phyloP scores from a whole-genome alignment of 2,329 filamentous ascomycete genomes.

The Xenoacremonium recifei region DNA sequence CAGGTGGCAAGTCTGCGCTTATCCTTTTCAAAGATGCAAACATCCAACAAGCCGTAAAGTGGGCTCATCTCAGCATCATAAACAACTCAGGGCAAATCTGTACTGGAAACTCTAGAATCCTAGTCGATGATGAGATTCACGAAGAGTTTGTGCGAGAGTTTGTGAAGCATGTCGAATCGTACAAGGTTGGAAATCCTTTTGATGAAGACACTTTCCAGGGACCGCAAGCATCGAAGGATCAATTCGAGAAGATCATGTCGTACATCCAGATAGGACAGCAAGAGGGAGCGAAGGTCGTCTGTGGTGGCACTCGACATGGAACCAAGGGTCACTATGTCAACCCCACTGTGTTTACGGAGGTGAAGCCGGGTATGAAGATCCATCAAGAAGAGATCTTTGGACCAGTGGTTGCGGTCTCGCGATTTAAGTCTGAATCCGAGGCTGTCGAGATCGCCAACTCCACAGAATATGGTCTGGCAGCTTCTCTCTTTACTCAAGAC shows the following conservation, averaged over 20 bases:
- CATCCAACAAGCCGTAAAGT: not conserved
- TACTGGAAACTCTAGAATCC: constrained; percentile 52
- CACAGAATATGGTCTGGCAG: constrained; percentile 50
- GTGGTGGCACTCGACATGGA: constrained; percentile 17
- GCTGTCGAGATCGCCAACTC: constrained; percentile 25
- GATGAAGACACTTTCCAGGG: constrained; percentile 62
- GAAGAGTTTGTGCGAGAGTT: constrained; percentile 56
- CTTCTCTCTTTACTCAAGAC: constrained; percentile 52
- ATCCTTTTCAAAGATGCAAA: not conserved
- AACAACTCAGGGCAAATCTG: constrained; percentile 34
- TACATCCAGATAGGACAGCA: constrained; percentile 65
- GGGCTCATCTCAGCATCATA: not conserved
- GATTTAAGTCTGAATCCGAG: constrained; percentile 14
- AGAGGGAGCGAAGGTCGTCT: constrained; percentile 56
- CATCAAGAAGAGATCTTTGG: constrained; percentile 22
- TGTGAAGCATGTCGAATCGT: constrained; percentile 45
- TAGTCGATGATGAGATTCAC: constrained; percentile 54
- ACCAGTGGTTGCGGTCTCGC: constrained; percentile 15
- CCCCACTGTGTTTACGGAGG: constrained; percentile 19
- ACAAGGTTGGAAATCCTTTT: constrained; percentile 60
- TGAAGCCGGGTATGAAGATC: constrained; percentile 16
- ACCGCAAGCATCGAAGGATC: constrained; percentile 60
- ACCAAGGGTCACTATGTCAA: constrained; percentile 19
- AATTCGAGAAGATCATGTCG: constrained; percentile 61
- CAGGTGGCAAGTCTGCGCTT: not conserved